Evolutionary conservation across 352 stramenopile genomes (phyloP).

Genomic region (Phytophthora macrochlamydospora): DNA sequence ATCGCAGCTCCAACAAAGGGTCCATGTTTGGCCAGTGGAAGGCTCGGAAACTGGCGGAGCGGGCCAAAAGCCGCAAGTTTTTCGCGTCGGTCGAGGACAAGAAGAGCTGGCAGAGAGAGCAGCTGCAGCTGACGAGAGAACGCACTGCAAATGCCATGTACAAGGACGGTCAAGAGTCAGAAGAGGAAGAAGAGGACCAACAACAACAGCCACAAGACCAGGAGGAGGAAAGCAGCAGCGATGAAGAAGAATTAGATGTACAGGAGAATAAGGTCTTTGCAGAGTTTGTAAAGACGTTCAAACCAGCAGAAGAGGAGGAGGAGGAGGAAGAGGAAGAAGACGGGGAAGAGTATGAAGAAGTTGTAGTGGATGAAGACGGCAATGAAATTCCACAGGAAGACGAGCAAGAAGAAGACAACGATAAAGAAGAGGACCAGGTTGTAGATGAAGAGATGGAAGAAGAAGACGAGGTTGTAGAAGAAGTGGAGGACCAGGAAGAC

Average conservation of each 20-base stretch:
- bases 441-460: constrained; percentile 19
- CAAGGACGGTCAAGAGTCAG: no score
- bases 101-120: no score
- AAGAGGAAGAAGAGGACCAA: no score
- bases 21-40: no score
- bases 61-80: no score
- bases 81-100: no score
- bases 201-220: neutral
- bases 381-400: neutral
- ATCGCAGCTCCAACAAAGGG: no score
- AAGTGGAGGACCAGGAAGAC: constrained; percentile 21
- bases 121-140: no score
- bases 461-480: constrained; percentile 19
- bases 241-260: constrained; percentile 10
- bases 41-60: no score
- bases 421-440: constrained; percentile 24
- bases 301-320: constrained; percentile 37
- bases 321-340: constrained; percentile 25
- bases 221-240: constrained; percentile 23
- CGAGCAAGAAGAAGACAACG: constrained; percentile 36
- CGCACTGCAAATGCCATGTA: no score
- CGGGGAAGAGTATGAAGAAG: no score
- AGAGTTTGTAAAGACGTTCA: constrained; percentile 76
- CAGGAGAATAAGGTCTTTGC: constrained; percentile 58
- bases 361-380: no score